Percentiles rank a stretch among this genome's conserved stretches.
Evolutionary conservation across 257 asterid species (phyloP).

Genomic region (Henckelia pumila): DNA sequence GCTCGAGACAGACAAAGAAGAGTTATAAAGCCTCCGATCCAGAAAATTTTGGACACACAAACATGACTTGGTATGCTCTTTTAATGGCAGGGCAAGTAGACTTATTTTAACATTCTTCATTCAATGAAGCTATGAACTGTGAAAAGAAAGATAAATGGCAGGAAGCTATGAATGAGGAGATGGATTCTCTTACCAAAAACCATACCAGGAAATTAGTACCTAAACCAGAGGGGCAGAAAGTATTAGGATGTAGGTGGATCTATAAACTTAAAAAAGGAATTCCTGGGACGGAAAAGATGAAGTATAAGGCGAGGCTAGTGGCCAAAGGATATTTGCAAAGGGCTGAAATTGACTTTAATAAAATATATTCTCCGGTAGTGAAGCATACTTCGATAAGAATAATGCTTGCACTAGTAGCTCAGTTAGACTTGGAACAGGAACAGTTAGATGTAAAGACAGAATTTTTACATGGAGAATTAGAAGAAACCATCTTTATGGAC

Average conservation of each 20-base stretch:
- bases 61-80: neutral
- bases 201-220: no score
- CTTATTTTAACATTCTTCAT: neutral
- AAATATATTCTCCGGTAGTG: neutral
- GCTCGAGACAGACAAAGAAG: neutral
- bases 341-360: no score
- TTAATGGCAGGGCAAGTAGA: neutral
- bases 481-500: no score
- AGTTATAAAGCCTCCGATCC: neutral
- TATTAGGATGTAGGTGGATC: neutral
- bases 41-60: neutral
- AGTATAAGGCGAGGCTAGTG: neutral
- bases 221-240: no score
- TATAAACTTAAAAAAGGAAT: no score
- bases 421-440: neutral
- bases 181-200: neutral
- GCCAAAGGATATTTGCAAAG: neutral
- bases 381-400: neutral
- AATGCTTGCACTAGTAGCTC: no score
- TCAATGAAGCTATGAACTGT: neutral
- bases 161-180: neutral
- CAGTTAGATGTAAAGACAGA: neutral
- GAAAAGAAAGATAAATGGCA: neutral
- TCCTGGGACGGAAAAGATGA: no score
- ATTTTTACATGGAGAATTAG: neutral